A percentile compares a stretch with the other conserved stretches of the same genome.
Conservation (phyloP, 1,139 yeast species). For the Geotrichum reessii region DNA sequence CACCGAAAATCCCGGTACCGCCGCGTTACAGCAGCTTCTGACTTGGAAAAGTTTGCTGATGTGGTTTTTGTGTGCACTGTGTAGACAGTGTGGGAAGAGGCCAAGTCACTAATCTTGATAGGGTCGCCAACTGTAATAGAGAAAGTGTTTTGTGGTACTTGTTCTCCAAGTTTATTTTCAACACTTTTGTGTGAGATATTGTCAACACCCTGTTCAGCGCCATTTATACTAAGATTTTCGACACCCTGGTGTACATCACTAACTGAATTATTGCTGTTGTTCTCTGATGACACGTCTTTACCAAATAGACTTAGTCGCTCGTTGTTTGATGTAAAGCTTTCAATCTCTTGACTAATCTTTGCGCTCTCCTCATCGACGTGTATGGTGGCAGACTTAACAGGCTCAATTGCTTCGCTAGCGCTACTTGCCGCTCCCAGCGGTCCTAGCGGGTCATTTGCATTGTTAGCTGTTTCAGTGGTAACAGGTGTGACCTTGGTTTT, state of each 20-base stretch:
- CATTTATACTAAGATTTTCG: neutral
- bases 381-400: neutral
- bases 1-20: constrained; percentile 79
- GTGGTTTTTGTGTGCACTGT: constrained; percentile 58
- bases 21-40: constrained; percentile 54
- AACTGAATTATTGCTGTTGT: neutral
- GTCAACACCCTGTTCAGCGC: neutral
- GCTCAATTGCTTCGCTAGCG: neutral
- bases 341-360: constrained; percentile 13
- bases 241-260: neutral
- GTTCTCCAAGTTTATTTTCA: neutral
- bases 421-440: constrained; percentile 13
- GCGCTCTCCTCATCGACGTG: constrained; percentile 7
- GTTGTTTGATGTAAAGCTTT: constrained; percentile 17
- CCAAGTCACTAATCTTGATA: constrained; percentile 81
- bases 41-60: constrained; percentile 36
- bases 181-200: neutral
- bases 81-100: constrained; percentile 85
- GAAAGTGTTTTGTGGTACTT: constrained; percentile 31
- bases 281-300: neutral
- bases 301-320: constrained; percentile 19
- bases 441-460: constrained; percentile 14
- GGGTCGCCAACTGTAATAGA: constrained; percentile 85
- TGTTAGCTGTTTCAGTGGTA: constrained; percentile 8
- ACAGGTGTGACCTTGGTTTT: constrained; percentile 2